phyloP scores from a whole-genome alignment of 257 asterid genomes.

The Penstemon newberryi region DNA sequence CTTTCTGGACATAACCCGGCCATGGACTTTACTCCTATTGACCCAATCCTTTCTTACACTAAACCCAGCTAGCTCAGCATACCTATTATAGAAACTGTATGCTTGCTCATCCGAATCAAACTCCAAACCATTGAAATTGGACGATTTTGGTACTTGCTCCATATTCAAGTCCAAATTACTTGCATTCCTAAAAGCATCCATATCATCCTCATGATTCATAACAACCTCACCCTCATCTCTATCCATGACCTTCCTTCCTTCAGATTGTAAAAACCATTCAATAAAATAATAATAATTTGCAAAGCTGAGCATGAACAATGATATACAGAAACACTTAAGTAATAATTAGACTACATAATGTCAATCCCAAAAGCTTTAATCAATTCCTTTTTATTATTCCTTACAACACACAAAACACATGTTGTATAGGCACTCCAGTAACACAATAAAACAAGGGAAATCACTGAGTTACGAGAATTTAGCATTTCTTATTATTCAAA shows the following conservation, averaged over 20 bases:
- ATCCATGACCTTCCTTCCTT: slow-evolving; percentile 38
- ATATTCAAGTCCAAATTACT: slow-evolving; percentile 57
- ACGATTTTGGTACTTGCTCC: slow-evolving; percentile 44
- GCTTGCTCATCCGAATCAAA: slow-evolving; percentile 62
- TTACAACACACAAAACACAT: too few species aligned
- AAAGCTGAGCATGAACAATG: too few species aligned
- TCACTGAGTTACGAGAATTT: too few species aligned
- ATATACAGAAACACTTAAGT: too few species aligned
- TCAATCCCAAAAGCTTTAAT: too few species aligned
- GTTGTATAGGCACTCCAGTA: too few species aligned
- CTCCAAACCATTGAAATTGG: slow-evolving; percentile 39
- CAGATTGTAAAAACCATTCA: too few species aligned
- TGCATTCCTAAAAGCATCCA: slow-evolving; percentile 34
- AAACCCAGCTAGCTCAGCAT: slow-evolving; percentile 62
- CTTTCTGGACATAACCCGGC: slow-evolving; percentile 64
- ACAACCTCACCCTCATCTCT: slow-evolving; percentile 37
- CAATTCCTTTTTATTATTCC: too few species aligned
- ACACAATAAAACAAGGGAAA: too few species aligned
- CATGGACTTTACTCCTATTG: slow-evolving; percentile 68
- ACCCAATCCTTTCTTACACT: slow-evolving; percentile 67
- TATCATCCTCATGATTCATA: slow-evolving; percentile 34
- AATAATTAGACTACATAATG: too few species aligned
- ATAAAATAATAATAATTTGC: too few species aligned
- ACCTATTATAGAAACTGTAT: slow-evolving; percentile 44
- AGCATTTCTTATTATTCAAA: too few species aligned